Percentiles rank a stretch among this genome's conserved stretches.
Conservation (phyloP, 2,329 filamentous ascomycete species). For the Penicillium vulpinum region DNA sequence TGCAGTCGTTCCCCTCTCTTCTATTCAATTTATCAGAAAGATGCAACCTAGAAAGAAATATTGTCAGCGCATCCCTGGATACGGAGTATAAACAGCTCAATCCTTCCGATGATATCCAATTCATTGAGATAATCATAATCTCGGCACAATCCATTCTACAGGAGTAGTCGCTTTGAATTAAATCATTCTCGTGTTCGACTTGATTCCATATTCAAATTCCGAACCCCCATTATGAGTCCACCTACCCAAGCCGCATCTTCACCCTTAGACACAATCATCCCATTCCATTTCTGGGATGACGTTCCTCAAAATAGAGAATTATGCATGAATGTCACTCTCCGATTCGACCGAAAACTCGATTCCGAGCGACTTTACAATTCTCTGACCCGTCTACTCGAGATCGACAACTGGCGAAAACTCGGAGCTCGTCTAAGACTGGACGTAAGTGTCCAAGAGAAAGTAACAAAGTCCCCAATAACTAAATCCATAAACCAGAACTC, state of each 20-base stretch:
- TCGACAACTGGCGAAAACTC: background rate
- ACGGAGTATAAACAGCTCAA: background rate
- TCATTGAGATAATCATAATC: background rate
- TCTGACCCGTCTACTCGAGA: background rate
- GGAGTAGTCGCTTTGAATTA: background rate
- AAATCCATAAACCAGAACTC: background rate
- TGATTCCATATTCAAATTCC: background rate
- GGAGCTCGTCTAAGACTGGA: background rate
- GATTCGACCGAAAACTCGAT: background rate
- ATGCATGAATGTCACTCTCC: background rate
- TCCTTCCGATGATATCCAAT: background rate
- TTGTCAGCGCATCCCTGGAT: background rate
- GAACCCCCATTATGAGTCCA: background rate
- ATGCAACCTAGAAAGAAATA: background rate
- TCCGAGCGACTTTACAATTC: background rate
- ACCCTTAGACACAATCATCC: background rate
- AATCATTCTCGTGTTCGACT: background rate
- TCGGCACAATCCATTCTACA: background rate
- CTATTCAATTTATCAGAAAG: background rate
- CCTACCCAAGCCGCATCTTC: background rate
- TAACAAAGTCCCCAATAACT: background rate
- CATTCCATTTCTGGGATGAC: background rate
- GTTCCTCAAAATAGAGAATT: background rate
- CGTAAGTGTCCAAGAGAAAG: background rate
- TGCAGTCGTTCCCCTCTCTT: background rate